Base-by-base conservation (phyloP, 371 early-diverging fungal genomes). In the Rhizopus arrhizus region DNA sequence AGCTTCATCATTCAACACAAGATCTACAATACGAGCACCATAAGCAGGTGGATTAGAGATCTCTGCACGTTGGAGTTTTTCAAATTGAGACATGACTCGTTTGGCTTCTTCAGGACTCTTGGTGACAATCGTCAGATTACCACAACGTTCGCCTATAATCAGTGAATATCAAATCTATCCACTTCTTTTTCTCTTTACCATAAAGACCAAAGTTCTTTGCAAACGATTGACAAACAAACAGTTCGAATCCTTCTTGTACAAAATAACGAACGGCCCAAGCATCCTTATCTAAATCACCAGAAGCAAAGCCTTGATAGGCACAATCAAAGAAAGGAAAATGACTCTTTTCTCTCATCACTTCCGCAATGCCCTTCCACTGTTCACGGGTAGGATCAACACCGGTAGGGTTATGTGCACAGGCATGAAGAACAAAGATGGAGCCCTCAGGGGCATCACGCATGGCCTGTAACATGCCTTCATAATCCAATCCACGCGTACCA, bases 141-240 rank as follows among this genome's bases (percentile, higher is more conserved):
- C 98, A 56, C 86, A 83, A 66, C 97, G 90, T 75, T 97, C 95
- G 72, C 91, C 91, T 86, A 58, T 13, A 35, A 22, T 22, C 22
- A 22, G 22, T 22, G 22, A 22, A 22, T 22, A 22, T 22, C 22
- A 22, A 22, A 22, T 2, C 22, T 2, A 22, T 22, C 22, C 2
- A 0, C 2, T 22, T 22, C 22, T 22, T 2, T 22, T 2, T 22
- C 22, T 22, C 32, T 72, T 71, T 75, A 89, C 88, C 86, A 80
- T 98, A 98, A 43, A 98, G 82, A 36, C 98, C 98, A 87, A 98
- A 92, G 83, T 98, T 98, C 82, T 98, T 98, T 70, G 94, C 89
- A 80, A 89, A 98, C 5, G 92, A 92, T 80, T 96, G 93, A 28
- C 93, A 89, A 13, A 94, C 84, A 53, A 96, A 85, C 59, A 94